Conservation (phyloP, 2,329 filamentous ascomycete genomes). For the Cadophora sp. region DNA sequence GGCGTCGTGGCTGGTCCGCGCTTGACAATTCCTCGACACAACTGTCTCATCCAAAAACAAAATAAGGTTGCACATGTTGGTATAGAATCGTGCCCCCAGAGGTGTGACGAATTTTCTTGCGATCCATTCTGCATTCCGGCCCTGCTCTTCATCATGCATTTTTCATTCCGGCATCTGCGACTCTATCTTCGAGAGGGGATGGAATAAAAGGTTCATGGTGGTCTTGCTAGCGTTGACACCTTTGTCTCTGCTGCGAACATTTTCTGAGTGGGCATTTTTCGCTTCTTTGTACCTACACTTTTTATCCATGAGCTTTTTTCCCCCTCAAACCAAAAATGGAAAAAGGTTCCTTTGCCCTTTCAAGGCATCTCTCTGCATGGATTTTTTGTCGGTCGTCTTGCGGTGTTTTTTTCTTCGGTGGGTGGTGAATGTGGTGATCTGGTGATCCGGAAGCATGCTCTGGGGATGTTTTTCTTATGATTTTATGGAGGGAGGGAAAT, state of each 20-base stretch:
- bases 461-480: conserved; percentile 4
- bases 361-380: conserved; percentile 19
- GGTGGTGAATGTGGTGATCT: conserved; percentile 9
- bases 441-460: conserved; percentile 21
- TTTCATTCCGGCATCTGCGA: conserved; percentile 10
- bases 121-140: conserved; percentile 23
- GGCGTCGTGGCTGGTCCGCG: conserved; percentile 33
- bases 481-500: conserved; percentile 1
- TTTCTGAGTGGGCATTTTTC: conserved; percentile 17
- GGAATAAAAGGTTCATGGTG: conserved; percentile 9
- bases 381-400: background rate
- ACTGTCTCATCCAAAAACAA: conserved; percentile 25
- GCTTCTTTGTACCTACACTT: conserved; percentile 23
- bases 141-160: conserved; percentile 21
- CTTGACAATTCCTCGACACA: conserved; percentile 29
- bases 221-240: conserved; percentile 3
- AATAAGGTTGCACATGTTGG: conserved; percentile 28
- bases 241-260: conserved; percentile 17
- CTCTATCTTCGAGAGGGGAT: conserved; percentile 2
- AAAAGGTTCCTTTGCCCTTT: conserved; percentile 10
- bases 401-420: background rate
- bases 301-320: conserved; percentile 12
- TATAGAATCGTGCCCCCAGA: conserved; percentile 29
- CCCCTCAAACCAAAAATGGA: background rate
- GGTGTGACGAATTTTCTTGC: conserved; percentile 30